These are phyloP conservation scores for Rosa hybrid DNA, from an alignment of 331 rosid genomes.

Conservation along the genomic window DNA sequence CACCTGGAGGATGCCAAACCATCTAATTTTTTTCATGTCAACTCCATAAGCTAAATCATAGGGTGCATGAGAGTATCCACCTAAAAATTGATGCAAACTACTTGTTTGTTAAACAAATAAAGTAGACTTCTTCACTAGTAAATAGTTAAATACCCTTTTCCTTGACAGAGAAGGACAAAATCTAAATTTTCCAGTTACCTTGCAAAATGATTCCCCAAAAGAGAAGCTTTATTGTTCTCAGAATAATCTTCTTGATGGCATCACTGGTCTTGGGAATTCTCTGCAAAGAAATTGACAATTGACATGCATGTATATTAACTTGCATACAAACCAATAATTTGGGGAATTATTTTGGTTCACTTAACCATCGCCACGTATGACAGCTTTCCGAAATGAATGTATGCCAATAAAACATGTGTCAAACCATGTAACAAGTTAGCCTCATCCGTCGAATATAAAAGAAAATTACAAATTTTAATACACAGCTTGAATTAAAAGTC, in stretches of 20 bases:
- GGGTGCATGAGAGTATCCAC: slow-evolving; percentile 90
- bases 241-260: slow-evolving; percentile 46
- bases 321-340: neutral
- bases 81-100: slow-evolving; percentile 28
- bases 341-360: neutral
- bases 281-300: slow-evolving; percentile 37
- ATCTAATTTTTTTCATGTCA: slow-evolving; percentile 68
- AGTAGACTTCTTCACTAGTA: neutral
- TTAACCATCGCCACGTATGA: neutral
- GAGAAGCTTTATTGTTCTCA: slow-evolving; percentile 50
- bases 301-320: neutral
- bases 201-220: slow-evolving; percentile 61
- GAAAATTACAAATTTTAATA: neutral
- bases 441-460: neutral
- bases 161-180: neutral
- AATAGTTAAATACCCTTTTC: too few relatives aligned
- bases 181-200: slow-evolving; percentile 18
- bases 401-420: neutral
- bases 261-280: slow-evolving; percentile 44
- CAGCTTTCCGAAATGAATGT: neutral
- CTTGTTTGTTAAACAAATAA: neutral
- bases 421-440: neutral
- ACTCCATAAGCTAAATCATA: slow-evolving; percentile 66
- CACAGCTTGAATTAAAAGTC: neutral
- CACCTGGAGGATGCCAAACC: slow-evolving; percentile 94